Percentiles rank a stretch among this genome's conserved stretches.
Conservation (phyloP, 164 flowering plant species). For the Vitis rupestris region DNA sequence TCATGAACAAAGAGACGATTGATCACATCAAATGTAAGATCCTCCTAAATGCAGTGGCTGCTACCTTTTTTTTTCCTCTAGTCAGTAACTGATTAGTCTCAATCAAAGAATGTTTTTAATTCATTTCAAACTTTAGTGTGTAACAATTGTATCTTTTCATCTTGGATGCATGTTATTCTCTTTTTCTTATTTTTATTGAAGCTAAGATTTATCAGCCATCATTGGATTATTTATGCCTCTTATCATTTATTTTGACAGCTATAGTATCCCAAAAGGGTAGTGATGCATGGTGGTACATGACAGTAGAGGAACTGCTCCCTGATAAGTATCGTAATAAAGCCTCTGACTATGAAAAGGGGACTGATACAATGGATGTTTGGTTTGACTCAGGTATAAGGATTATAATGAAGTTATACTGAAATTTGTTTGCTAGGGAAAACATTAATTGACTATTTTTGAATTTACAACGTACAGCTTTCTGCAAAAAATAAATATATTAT, state of each 20-base stretch:
- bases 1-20: constrained; percentile 88
- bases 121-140: too few relatives aligned
- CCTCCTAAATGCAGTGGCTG: not conserved
- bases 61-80: not conserved
- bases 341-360: constrained; percentile 80
- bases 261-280: constrained; percentile 83
- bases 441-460: not conserved
- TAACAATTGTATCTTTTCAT: not conserved
- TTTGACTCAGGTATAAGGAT: constrained; percentile 82
- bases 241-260: constrained; percentile 50
- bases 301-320: constrained; percentile 81
- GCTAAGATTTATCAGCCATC: not conserved
- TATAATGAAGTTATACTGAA: not conserved
- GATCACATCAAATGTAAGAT: constrained; percentile 83
- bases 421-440: not conserved
- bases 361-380: constrained; percentile 99
- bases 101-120: too few relatives aligned
- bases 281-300: constrained; percentile 99
- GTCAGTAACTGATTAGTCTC: too few relatives aligned
- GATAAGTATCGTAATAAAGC: constrained; percentile 75
- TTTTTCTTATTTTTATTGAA: not conserved
- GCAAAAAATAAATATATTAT: too few relatives aligned
- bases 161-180: too few relatives aligned
- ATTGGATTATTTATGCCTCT: not conserved
- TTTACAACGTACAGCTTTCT: too few relatives aligned